phyloP scores from a whole-genome alignment of 805 yeast species.

The Candida coquimbonensis region DNA sequence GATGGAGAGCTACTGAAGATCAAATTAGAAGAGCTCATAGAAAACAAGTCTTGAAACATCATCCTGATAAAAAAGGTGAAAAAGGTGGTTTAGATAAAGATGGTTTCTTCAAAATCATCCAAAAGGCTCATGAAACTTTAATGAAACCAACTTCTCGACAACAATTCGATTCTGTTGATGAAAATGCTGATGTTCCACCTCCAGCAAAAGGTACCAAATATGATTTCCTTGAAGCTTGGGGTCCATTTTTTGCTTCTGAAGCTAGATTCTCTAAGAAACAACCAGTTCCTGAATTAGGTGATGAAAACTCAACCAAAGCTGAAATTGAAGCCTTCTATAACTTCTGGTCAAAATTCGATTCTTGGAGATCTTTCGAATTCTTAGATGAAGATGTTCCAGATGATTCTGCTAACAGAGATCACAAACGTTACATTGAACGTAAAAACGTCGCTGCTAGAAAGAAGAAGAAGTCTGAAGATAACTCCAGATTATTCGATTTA shows the following conservation, averaged over 20 bases:
- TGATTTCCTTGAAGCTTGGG: slow-evolving; percentile 90
- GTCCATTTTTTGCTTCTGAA: slow-evolving; percentile 84
- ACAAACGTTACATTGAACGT: slow-evolving; percentile 97
- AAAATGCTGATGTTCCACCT: slow-evolving; percentile 74
- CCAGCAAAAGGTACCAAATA: slow-evolving; percentile 60
- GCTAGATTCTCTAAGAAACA: slow-evolving; percentile 86
- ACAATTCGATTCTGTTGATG: slow-evolving; percentile 94
- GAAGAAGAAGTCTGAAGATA: slow-evolving; percentile 97
- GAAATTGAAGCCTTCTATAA: slow-evolving; percentile 85
- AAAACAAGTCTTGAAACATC: slow-evolving; percentile 92
- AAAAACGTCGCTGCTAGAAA: slow-evolving; percentile 94
- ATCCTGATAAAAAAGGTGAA: slow-evolving; percentile 97
- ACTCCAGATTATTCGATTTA: slow-evolving; percentile 75
- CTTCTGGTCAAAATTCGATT: slow-evolving; percentile 90
- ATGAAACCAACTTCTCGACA: slow-evolving; percentile 80
- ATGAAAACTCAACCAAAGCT: slow-evolving; percentile 55
- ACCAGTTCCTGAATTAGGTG: slow-evolving; percentile 84
- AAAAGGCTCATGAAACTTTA: slow-evolving; percentile 89
- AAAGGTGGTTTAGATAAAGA: slow-evolving; percentile 81
- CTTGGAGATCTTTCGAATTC: slow-evolving; percentile 98
- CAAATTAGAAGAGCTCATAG: slow-evolving; percentile 96
- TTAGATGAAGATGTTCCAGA: slow-evolving; percentile 99
- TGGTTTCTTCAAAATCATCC: slow-evolving; percentile 95
- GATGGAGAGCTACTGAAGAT: slow-evolving; percentile 86
- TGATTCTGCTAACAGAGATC: slow-evolving; percentile 98